Conservation (phyloP, 129 eudicot genomes). For the Mikania micrantha region DNA sequence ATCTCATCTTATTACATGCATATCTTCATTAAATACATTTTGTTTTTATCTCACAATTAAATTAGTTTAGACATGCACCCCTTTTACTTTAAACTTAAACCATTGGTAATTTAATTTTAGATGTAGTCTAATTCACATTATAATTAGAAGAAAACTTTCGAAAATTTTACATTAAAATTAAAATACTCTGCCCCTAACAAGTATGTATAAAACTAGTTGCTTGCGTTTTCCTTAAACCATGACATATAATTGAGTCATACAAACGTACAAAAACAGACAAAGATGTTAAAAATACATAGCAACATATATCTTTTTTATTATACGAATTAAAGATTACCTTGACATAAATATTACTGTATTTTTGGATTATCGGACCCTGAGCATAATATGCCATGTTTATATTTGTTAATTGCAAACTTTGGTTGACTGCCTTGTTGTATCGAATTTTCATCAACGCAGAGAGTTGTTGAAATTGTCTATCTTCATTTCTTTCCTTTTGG, state of each 20-base stretch:
- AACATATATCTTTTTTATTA: not conserved
- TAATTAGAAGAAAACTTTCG: too few relatives aligned
- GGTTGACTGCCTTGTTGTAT: conserved; percentile 36
- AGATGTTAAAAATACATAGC: conserved; percentile 2
- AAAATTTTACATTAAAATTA: too few relatives aligned
- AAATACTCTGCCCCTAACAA: too few relatives aligned
- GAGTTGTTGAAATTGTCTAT: conserved; percentile 9
- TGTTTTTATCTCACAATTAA: too few relatives aligned
- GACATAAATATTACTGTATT: not conserved
- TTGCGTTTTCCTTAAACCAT: too few relatives aligned
- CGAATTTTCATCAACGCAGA: conserved; percentile 34
- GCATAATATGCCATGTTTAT: not conserved
- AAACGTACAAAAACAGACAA: not conserved
- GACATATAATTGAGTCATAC: not conserved
- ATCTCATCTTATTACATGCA: too few relatives aligned
- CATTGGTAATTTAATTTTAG: too few relatives aligned
- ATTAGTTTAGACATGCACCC: too few relatives aligned
- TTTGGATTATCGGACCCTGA: not conserved
- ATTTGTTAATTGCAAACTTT: conserved; percentile 46
- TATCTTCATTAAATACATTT: too few relatives aligned
- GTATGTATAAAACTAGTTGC: too few relatives aligned
- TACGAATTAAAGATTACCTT: conserved; percentile 10
- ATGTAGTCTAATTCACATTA: too few relatives aligned
- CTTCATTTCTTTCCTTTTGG: conserved; percentile 40
- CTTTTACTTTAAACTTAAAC: too few relatives aligned